Evolutionary conservation across 192 early-diverging fungal species (phyloP).

Genomic region (Coemansia brasiliensis): DNA sequence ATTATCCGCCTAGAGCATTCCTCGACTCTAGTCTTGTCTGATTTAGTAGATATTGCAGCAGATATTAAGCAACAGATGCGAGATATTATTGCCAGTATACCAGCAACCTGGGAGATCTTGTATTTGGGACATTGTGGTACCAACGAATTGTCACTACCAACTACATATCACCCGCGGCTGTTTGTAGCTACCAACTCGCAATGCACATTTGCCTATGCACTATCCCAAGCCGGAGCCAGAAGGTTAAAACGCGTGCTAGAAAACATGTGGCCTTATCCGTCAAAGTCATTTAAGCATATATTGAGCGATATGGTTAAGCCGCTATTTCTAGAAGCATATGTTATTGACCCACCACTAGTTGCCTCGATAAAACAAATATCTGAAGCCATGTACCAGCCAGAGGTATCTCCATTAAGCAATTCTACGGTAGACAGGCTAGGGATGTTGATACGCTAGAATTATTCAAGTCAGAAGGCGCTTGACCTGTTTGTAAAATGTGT

Average conservation of each 20-base stretch:
- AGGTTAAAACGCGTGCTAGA: conserved; percentile 27
- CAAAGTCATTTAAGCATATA: conserved; percentile 11
- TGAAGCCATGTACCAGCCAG: neutral
- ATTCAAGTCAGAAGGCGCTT: no score
- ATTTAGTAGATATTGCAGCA: conserved; percentile 16
- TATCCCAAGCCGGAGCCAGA: conserved; percentile 14
- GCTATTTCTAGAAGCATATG: conserved; percentile 28
- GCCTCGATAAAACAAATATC: neutral
- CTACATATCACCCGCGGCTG: conserved; percentile 1
- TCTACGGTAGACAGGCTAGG: conserved; percentile 7
- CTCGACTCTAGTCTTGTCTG: conserved; percentile 25
- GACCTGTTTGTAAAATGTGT: no score
- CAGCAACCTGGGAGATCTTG: conserved; percentile 22
- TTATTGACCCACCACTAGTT: conserved; percentile 28
- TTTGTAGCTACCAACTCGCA: conserved; percentile 16
- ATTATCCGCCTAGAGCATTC: conserved; percentile 19
- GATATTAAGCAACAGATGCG: conserved; percentile 30
- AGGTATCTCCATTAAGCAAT: neutral
- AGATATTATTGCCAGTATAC: neutral
- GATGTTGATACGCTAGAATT: neutral
- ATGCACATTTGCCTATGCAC: conserved; percentile 31
- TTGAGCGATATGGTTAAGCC: conserved; percentile 27
- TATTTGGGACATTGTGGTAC: conserved; percentile 27
- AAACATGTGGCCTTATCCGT: conserved; percentile 29
- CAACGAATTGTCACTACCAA: neutral